phyloP scores from a whole-genome alignment of 805 yeast species.

The Nematodospora valgi region DNA sequence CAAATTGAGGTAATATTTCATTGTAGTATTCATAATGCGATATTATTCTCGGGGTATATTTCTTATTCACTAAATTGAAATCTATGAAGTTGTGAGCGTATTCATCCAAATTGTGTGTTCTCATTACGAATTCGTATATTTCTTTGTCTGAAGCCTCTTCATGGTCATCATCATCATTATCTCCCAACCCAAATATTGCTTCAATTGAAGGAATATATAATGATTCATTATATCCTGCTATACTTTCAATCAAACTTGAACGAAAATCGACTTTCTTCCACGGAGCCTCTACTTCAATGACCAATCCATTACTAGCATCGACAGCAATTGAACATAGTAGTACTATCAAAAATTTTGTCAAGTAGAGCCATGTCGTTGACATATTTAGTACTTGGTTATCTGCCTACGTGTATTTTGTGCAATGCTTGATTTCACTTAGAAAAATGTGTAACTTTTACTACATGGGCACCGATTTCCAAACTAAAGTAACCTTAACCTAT shows the following conservation, averaged over 20 bases:
- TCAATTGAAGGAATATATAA: slow-evolving; percentile 31
- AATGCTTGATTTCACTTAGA: too few relatives aligned
- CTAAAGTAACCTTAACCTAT: too few relatives aligned
- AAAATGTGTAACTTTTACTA: too few relatives aligned
- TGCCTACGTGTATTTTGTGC: too few relatives aligned
- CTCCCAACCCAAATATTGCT: slow-evolving; percentile 12
- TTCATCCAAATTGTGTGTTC: slow-evolving; percentile 9
- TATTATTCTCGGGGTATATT: slow-evolving; percentile 59
- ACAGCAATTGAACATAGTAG: neutral
- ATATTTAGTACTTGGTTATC: too few relatives aligned
- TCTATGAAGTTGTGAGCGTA: slow-evolving; percentile 28
- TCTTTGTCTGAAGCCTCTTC: slow-evolving; percentile 9
- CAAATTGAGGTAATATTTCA: slow-evolving; percentile 24
- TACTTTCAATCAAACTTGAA: slow-evolving; percentile 41
- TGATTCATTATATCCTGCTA: slow-evolving; percentile 31
- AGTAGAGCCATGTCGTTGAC: too few relatives aligned
- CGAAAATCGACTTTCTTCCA: slow-evolving; percentile 43
- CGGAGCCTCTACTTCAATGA: slow-evolving; percentile 21
- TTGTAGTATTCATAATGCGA: slow-evolving; percentile 58
- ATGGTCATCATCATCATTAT: slow-evolving; percentile 12
- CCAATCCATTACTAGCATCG: neutral
- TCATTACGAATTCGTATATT: slow-evolving; percentile 7
- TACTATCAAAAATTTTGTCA: too few relatives aligned
- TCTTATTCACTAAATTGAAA: slow-evolving; percentile 44
- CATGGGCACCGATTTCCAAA: too few relatives aligned